Evolutionary conservation across 2,329 filamentous ascomycete genomes (phyloP), one percentile per base, ranked within the genome.

Genomic region (Lasiodiplodia gonubiensis): DNA sequence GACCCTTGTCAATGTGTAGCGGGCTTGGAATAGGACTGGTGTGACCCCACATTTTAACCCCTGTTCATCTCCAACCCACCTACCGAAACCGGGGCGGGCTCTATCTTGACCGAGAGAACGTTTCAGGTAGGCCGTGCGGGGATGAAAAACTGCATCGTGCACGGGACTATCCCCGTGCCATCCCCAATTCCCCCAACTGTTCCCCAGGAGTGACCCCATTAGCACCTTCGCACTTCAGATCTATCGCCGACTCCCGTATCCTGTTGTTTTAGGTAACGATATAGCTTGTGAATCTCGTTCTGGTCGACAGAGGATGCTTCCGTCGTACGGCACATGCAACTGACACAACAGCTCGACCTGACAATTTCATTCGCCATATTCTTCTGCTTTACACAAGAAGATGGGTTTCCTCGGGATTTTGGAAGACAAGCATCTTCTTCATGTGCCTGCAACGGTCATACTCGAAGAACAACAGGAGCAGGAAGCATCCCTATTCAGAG

Each of bases 321-420:
- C 3, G 12, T 27, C 27, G 7, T 30, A 39, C 55, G 21, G 39
- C 33, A 14, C 10, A 30, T 48, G 25, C 55, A 42, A 59, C 35
- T 42, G 54, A 59, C 14, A 21, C 54, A 3, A 23, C 35, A 21
- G 27, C n/a, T 16, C 18, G 4, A 25, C 23, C 39, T 33, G 0
- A 21, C 7, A 18, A 27, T 16, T 33, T 42, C 21, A 46, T 21
- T 60, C 39, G 39, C 33, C 23, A 11, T 18, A 12, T 14, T 11
- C 30, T 14, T 10, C 33, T 3, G 3, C 30, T 7, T 10, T 25
- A 11, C 30, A 27, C 52, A 21, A 7, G 51, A 48, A 60, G 25
- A 77, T 77, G 76, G 75, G 73, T 35, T 77, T 77, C 64, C 74
- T 77, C 33, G 75, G 75, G 49, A 71, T 77, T 25, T 63, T 75